Evolutionary conservation across 1,284 basidiomycete genomes (phyloP).

Genomic region (Microbotryum saponariae): DNA sequence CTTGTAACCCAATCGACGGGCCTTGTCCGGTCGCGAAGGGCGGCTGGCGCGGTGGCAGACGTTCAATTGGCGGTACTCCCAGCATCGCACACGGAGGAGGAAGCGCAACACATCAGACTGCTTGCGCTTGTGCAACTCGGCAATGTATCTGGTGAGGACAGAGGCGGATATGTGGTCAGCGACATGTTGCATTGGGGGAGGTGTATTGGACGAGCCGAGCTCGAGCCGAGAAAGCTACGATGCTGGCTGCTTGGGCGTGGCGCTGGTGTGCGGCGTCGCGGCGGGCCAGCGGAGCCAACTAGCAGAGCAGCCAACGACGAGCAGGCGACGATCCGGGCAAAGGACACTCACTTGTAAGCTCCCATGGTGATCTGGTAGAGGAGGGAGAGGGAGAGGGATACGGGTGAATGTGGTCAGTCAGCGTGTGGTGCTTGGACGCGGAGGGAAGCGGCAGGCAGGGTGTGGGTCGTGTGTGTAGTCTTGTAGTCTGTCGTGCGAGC

Average conservation of each 20-base stretch:
- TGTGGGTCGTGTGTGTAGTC: too few species aligned
- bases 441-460: too few species aligned
- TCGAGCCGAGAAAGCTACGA: too few species aligned
- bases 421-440: too few species aligned
- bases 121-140: conserved; percentile 60
- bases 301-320: too few species aligned
- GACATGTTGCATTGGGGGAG: background rate
- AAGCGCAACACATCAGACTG: conserved; percentile 74
- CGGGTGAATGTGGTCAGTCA: background rate
- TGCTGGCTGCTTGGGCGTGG: too few species aligned
- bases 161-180: conserved; percentile 29
- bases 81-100: conserved; percentile 96
- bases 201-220: too few species aligned
- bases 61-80: conserved; percentile 97
- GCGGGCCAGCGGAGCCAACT: too few species aligned
- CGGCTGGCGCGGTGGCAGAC: conserved; percentile 97
- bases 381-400: background rate
- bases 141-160: conserved; percentile 87
- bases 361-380: conserved; percentile 24
- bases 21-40: conserved; percentile 98
- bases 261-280: too few species aligned
- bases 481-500: too few species aligned
- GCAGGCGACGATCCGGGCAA: too few species aligned
- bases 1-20: conserved; percentile 96
- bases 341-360: conserved; percentile 27